Conservation (phyloP, 1,284 basidiomycete species). For the Paramarasmius palmivorus region DNA sequence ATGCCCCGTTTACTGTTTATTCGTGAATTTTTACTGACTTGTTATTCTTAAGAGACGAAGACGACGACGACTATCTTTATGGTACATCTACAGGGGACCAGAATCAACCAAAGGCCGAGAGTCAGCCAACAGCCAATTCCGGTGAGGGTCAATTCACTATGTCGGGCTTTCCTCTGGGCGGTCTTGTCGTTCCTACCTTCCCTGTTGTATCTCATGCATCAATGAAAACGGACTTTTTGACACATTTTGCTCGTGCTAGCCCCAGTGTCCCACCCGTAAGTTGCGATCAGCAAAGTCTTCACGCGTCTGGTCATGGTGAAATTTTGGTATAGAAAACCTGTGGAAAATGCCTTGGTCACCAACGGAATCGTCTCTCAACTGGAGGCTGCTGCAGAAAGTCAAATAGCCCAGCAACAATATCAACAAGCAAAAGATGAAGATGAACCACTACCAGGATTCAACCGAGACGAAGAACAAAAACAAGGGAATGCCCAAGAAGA, state of each 20-base stretch:
- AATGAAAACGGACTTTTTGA: constrained; percentile 28
- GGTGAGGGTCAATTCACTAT: constrained; percentile 40
- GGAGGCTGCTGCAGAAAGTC: constrained; percentile 22
- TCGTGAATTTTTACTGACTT: neutral
- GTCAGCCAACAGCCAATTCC: constrained; percentile 33
- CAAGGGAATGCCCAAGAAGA: constrained; percentile 36
- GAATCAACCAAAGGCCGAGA: constrained; percentile 40
- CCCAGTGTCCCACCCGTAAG: constrained; percentile 20
- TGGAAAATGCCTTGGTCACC: constrained; percentile 14
- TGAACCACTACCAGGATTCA: constrained; percentile 22
- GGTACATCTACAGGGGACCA: constrained; percentile 31
- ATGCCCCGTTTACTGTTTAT: neutral
- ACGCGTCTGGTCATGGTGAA: constrained; percentile 4
- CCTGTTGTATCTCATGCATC: constrained; percentile 18
- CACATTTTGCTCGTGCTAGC: constrained; percentile 17
- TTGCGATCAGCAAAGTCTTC: constrained; percentile 6
- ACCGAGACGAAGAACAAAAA: constrained; percentile 28
- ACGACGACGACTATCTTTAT: constrained; percentile 78
- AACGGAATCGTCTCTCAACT: constrained; percentile 14
- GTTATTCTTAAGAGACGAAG: constrained; percentile 38
- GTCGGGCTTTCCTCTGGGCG: constrained; percentile 30
- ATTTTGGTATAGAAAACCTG: constrained; percentile 11
- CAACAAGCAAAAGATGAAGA: constrained; percentile 20
- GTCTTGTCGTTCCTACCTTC: constrained; percentile 31
- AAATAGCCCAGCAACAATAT: constrained; percentile 20